phyloP scores from a whole-genome alignment of 176 grass and related monocot species.

The Juncus inflexus region DNA sequence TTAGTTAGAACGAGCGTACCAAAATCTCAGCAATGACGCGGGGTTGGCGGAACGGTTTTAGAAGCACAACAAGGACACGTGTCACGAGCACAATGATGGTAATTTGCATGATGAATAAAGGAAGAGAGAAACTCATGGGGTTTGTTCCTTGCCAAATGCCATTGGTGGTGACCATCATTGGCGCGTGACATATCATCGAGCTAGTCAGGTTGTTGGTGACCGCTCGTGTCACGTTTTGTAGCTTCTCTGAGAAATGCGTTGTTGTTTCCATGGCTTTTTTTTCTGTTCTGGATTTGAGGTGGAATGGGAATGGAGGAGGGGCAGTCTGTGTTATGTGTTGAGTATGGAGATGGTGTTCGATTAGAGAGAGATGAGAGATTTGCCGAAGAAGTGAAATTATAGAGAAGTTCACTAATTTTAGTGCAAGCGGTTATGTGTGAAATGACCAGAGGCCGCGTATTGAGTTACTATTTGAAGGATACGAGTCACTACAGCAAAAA shows the following conservation, averaged over 20 bases:
- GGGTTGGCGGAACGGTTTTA: constrained; percentile 72
- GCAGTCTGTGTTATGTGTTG: too few species aligned
- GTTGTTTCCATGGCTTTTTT: not conserved
- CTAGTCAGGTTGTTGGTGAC: constrained; percentile 14
- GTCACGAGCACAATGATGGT: constrained; percentile 75
- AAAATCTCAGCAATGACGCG: constrained; percentile 83
- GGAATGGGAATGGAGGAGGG: not conserved
- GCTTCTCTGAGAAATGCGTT: not conserved
- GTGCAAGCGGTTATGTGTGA: too few species aligned
- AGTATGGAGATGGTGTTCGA: too few species aligned
- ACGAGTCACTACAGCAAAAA: too few species aligned
- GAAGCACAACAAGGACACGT: constrained; percentile 52
- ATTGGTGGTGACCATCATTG: constrained; percentile 52
- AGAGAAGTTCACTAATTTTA: too few species aligned
- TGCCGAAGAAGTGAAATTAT: too few species aligned
- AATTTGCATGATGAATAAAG: constrained; percentile 79
- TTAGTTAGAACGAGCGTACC: constrained; percentile 18
- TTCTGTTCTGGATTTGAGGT: constrained; percentile 10
- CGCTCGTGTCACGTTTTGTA: constrained; percentile 13
- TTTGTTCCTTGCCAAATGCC: constrained; percentile 61
- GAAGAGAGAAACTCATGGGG: constrained; percentile 62
- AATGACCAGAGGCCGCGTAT: too few species aligned
- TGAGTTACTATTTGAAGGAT: too few species aligned
- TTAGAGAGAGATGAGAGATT: too few species aligned
- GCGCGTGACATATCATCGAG: constrained; percentile 58